Evolutionary conservation across 2,329 filamentous ascomycete species (phyloP), one percentile per base, ranked within the genome.

Genomic region (Monosporascus sp.): DNA sequence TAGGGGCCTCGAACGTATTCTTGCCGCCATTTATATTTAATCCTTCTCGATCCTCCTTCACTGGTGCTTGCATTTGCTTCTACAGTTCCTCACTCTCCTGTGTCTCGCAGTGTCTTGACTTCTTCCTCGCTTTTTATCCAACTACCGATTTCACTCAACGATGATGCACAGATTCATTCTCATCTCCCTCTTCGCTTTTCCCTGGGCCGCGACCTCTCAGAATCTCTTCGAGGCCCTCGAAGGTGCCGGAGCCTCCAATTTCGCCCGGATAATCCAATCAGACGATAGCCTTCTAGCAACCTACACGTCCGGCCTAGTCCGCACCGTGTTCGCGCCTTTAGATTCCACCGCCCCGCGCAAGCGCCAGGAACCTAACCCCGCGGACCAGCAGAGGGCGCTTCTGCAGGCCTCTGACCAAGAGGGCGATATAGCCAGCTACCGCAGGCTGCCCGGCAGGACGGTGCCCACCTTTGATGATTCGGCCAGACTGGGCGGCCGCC

Each of bases 291-390:
- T 47, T 46, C 48, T 52, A 18, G 37, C 48, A 25, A 35, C 60
- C 25, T 65, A 60, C 55, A 54, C 52, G 20, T 62, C 63, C 5
- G 50, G 39, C 1, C 37, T 43, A 7, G 55, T 60, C 18, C 35
- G 56, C 27, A 65, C 64, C 3, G 57, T 65, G 27, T 66, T 64
- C 45, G 64, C 64, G 6, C 63, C 63, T 7, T 53, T 43, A 5
- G 62, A 66, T 49, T 37, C 27, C 20, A 49, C 51, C 31, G 31
- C n/a, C 20, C 45, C 55, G 1, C 24, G 54, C 7, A 15, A n/a
- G 20, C 24, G 27, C 37, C 49, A 52, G 49, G 50, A 41, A 15
- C 44, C 52, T 18, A 46, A 49, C 8, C 15, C 48, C 11, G 20
- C 4, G n/a, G 18, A 48, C 11, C 9, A 48, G 18, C 50, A 35